Conservation (phyloP, 2,329 filamentous ascomycete species). For the Xylaria multiplex region DNA sequence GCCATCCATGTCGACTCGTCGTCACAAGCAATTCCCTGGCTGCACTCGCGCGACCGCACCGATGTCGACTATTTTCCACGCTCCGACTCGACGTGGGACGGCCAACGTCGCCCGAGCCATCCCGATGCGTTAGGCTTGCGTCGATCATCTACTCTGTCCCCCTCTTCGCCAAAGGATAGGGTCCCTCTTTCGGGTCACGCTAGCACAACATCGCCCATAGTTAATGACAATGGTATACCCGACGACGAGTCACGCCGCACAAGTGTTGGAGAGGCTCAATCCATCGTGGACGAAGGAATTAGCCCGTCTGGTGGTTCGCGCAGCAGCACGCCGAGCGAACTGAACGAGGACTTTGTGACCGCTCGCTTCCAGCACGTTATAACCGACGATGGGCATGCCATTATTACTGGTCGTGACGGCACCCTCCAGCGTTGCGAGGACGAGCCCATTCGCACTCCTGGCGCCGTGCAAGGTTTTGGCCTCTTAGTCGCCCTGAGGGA, state of each 20-base stretch:
- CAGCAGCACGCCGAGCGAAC: slow-evolving; percentile 31
- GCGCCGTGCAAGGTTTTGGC: slow-evolving; percentile 83
- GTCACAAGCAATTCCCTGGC: slow-evolving; percentile 49
- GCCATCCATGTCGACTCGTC: slow-evolving; percentile 74
- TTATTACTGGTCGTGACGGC: slow-evolving; percentile 82
- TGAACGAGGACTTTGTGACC: slow-evolving; percentile 65
- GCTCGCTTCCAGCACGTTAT: slow-evolving; percentile 81
- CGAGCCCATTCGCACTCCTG: slow-evolving; percentile 88
- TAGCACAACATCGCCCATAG: slow-evolving; percentile 36
- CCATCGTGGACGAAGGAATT: slow-evolving; percentile 13
- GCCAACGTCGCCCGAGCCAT: slow-evolving; percentile 49
- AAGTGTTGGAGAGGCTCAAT: slow-evolving; percentile 30
- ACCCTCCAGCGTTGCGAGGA: slow-evolving; percentile 85
- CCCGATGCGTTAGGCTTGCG: slow-evolving; percentile 36
- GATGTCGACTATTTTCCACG: slow-evolving; percentile 54
- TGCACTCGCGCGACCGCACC: slow-evolving; percentile 49
- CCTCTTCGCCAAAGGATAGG: slow-evolving; percentile 33
- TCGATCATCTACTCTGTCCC: slow-evolving; percentile 36
- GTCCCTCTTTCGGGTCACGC: slow-evolving; percentile 11
- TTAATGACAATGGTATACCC: slow-evolving; percentile 45
- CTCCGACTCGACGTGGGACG: slow-evolving; percentile 44
- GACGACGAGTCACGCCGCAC: slow-evolving; percentile 39
- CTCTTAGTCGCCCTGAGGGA: slow-evolving; percentile 79
- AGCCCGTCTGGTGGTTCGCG: slow-evolving; percentile 29
- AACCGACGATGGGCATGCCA: slow-evolving; percentile 80